Evolutionary conservation across 306 rosid genomes (phyloP).

Genomic region (Cicer yamashitae): DNA sequence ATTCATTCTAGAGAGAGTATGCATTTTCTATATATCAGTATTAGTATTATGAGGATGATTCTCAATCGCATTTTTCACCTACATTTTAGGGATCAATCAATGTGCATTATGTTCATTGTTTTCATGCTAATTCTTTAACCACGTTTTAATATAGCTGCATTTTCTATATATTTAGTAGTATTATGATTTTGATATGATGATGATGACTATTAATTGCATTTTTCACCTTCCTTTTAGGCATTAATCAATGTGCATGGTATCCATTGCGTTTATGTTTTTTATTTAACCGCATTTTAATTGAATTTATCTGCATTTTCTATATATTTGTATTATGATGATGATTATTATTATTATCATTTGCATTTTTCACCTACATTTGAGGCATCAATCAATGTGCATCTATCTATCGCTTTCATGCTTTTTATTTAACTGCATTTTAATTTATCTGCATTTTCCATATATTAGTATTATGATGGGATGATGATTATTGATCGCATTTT

Average conservation of each 20-base stretch:
- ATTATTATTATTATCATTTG: background rate
- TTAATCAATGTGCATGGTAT: background rate
- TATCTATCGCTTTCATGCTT: background rate
- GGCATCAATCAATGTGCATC: background rate
- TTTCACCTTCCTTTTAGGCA: background rate
- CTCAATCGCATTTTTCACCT: background rate
- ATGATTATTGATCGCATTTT: background rate
- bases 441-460: background rate
- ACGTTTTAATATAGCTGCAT: slow-evolving; percentile 1
- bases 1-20: too few species aligned
- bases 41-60: too few species aligned
- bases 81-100: background rate
- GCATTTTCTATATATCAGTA: too few species aligned
- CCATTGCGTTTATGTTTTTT: too few species aligned
- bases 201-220: too few species aligned
- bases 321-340: too few species aligned
- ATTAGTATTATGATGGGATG: too few species aligned
- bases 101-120: background rate
- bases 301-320: too few species aligned
- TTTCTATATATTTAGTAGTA: background rate
- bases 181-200: too few species aligned
- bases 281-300: too few species aligned
- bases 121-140: background rate
- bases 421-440: background rate
- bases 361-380: background rate